phyloP scores from a whole-genome alignment of 768 basidiomycete genomes.

The Sporobolomyces pararoseus region DNA sequence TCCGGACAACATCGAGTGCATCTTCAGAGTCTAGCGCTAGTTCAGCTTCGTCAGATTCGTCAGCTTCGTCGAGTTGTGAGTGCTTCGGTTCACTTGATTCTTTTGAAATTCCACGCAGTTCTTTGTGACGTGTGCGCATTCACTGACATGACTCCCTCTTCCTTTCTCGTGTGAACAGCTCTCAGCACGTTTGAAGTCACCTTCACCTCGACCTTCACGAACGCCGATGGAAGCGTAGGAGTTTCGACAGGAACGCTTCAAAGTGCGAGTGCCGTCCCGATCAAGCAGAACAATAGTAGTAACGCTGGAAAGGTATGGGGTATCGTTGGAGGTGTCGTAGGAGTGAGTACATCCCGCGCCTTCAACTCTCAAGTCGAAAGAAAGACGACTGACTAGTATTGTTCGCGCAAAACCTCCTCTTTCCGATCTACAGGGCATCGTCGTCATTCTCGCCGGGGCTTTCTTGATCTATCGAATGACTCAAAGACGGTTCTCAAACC shows the following conservation, averaged over 20 bases:
- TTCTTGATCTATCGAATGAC: conserved; percentile 39
- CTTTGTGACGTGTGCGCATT: no score
- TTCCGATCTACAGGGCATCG: conserved; percentile 28
- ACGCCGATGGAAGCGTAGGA: conserved; percentile 21
- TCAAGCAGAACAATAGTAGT: conserved; percentile 3
- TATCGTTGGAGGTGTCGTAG: conserved; percentile 41
- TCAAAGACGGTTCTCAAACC: conserved; percentile 39
- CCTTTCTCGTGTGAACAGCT: neutral
- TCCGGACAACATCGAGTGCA: no score
- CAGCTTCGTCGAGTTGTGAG: conserved; percentile 14
- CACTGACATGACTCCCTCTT: neutral
- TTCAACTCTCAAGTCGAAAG: neutral
- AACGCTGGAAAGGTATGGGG: conserved; percentile 36
- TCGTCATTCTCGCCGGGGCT: conserved; percentile 29
- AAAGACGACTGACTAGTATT: no score
- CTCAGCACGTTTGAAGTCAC: conserved; percentile 14
- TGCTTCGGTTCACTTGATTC: neutral
- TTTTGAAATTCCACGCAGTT: no score
- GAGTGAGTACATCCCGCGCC: conserved; percentile 14
- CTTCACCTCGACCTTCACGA: conserved; percentile 15
- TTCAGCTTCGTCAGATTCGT: neutral
- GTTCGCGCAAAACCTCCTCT: neutral
- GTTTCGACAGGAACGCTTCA: conserved; percentile 18
- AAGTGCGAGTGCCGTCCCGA: conserved; percentile 10
- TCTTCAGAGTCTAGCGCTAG: neutral